These are phyloP conservation scores for Catharanthus roseus DNA, from an alignment of 257 asterid genomes.

Conservation along the genomic window DNA sequence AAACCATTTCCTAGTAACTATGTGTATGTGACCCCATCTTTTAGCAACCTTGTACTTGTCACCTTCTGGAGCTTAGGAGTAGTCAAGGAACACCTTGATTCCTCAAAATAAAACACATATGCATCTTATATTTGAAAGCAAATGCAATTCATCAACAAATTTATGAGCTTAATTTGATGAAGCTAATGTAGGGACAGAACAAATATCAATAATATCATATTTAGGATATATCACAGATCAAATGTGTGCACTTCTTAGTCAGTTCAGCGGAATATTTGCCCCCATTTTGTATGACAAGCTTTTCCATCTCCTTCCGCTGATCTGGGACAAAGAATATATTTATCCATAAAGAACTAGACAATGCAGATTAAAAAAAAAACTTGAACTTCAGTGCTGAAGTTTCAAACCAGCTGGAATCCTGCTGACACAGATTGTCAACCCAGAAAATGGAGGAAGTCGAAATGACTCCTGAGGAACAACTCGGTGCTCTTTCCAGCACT, in stretches of 20 bases:
- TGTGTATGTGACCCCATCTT: conserved; percentile 67
- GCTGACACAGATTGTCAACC: conserved; percentile 77
- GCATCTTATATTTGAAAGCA: background rate
- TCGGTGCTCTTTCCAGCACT: conserved; percentile 99
- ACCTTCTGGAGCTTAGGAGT: conserved; percentile 72
- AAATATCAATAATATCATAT: conserved; percentile 5
- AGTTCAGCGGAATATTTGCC: conserved; percentile 91
- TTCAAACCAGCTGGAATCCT: conserved; percentile 70
- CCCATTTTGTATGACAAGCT: conserved; percentile 64
- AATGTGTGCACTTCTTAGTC: conserved; percentile 86
- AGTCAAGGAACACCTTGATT: conserved; percentile 51
- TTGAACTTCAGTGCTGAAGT: conserved; percentile 1
- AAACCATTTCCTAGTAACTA: conserved; percentile 74
- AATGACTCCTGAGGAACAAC: conserved; percentile 85
- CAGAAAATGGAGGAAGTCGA: conserved; percentile 84
- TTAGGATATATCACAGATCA: conserved; percentile 86
- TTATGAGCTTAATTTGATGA: background rate
- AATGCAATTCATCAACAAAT: background rate
- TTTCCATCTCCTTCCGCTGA: conserved; percentile 80
- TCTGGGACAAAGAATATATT: conserved; percentile 34
- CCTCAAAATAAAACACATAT: conserved; percentile 11
- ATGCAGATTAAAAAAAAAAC: conserved; percentile 9
- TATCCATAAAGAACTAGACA: conserved; percentile 10
- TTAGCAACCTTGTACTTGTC: conserved; percentile 89
- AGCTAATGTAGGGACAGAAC: background rate